Base-by-base conservation (phyloP, 116 monocot genomes). In the Phalaenopsis hybrid region DNA sequence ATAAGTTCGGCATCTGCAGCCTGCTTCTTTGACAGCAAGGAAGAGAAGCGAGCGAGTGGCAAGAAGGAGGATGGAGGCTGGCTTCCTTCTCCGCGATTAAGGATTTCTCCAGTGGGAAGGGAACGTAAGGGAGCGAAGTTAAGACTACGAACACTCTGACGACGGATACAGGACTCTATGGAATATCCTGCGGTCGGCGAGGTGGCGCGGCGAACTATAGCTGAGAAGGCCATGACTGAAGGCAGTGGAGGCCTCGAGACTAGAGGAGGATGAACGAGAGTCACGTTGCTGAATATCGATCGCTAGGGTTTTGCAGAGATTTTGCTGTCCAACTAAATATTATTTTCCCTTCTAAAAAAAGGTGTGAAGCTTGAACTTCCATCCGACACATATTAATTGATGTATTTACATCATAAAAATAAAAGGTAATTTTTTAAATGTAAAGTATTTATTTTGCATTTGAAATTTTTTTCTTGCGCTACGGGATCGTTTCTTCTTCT, bases 1-100 rank as follows among this genome's bases (percentile, higher is more conserved):
- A 95, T 86, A 51, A 95, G 88, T 10, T 69, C 76, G 33, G 86
- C 72, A 48, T 91, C 90, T 21, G 77, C 45, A 6, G 79, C 50
- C 13, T 82, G 74, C 77, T 86, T 84, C 75, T 76, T 69, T 68
- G 72, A 73, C 78, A 43, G 31, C 41, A 80, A 63, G 15, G 89
- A 85, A 51, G 77, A 89, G 41, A 16, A 20, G 25, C 57, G 55
- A 68, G 41, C 21, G 20, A 45, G 55, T 12, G 77, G 17, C 28
- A 28, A 31, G 28, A 77, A 50, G 77, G 77, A 77, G 44, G 25
- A 51, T 3, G 77, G 65, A 20, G 17, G 43, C 23, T 46, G 6
- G 15, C 41, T 69, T 57, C 28, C n/a, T 17, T 28, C 52, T n/a
- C 63, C 79, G 20, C 44, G 44, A 20, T 75, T 58, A n/a, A 58